Evolutionary conservation across 371 early-diverging fungal species (phyloP), one percentile per base, ranked within the genome.

Genomic region (Mucor racemosus): DNA sequence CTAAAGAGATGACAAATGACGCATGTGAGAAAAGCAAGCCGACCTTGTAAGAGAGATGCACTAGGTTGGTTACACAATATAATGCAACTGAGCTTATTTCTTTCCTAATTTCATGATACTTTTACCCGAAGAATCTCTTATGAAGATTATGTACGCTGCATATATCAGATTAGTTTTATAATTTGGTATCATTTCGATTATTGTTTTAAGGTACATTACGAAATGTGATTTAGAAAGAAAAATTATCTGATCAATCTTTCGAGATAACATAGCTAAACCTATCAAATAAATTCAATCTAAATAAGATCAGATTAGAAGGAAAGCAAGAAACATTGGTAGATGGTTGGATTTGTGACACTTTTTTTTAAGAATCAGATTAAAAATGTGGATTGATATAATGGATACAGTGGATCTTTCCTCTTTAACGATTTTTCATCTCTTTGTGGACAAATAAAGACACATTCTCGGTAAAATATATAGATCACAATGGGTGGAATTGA

Each of bases 401-500:
- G 8, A 55, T 55, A 35, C 8, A 34, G 26, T 19, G 4, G 53
- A 7, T 11, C 5, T 17, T 34, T 55, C 35, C n/a, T 11, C 35
- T 39, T 17, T 54, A 1, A 2, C 33, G 11, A 38, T 35, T 31
- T 6, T 64, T 60, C 63, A 57, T 58, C 38, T 46, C 33, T 42
- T 61, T 58, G 38, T 40, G 26, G 3, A 21, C 17, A 41, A 19
- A 39, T 33, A 15, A 50, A 7, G 50, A 8, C 50, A 26, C 21
- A 50, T 50, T 26, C 50, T 50, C 26, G 50, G 50, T 50, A 26
- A 11, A 19, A 44, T 14, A 21, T 10, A 10, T 48, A 36, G 26
- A n/a, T 8, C 33, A 56, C 48, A 58, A 63, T 54, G 62, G 50
- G 50, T 33, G 40, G 36, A 15, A 60, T 58, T 53, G 55, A 54